Percentiles rank a stretch among this genome's conserved stretches.
These are phyloP conservation scores for Malassezia dermatis DNA, from an alignment of 1,284 basidiomycete genomes.

Conservation along the genomic window DNA sequence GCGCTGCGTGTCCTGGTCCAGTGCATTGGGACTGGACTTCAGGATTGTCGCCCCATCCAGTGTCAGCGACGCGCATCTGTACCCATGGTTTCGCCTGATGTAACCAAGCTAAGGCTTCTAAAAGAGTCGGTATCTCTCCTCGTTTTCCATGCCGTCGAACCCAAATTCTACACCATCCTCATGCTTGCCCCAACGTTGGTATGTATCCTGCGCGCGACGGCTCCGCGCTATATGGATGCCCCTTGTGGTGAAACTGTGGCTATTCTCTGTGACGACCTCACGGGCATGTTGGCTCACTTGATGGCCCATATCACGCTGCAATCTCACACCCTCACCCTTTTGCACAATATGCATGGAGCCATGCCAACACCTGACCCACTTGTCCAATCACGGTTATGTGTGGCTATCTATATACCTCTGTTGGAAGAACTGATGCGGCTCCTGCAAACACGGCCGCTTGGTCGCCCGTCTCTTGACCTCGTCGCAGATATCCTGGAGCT, in stretches of 20 bases:
- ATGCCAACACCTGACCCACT: slow-evolving; percentile 16
- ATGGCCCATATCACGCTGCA: slow-evolving; percentile 21
- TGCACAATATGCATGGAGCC: slow-evolving; percentile 6
- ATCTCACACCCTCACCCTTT: slow-evolving; percentile 20
- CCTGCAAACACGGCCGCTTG: not conserved
- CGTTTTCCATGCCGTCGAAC: slow-evolving; percentile 15
- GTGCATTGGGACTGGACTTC: slow-evolving; percentile 26
- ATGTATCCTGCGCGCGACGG: slow-evolving; percentile 26
- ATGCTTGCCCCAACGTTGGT: slow-evolving; percentile 36
- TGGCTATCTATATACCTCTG: slow-evolving; percentile 4
- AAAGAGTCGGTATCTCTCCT: slow-evolving; percentile 25
- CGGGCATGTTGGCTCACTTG: slow-evolving; percentile 22
- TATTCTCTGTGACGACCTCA: slow-evolving; percentile 4
- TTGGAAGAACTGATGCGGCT: not conserved
- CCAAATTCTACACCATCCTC: slow-evolving; percentile 21
- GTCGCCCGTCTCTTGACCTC: not conserved
- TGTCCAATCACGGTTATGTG: slow-evolving; percentile 13
- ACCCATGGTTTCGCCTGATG: not conserved
- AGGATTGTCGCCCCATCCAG: not conserved
- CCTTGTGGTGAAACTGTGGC: not conserved
- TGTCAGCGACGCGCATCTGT: slow-evolving; percentile 8
- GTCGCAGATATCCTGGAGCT: slow-evolving; percentile 6
- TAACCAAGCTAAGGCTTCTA: slow-evolving; percentile 11
- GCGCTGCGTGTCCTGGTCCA: slow-evolving; percentile 32
- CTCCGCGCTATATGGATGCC: slow-evolving; percentile 5